Evolutionary conservation across 257 asterid species (phyloP).

Genomic region (Plantago major): DNA sequence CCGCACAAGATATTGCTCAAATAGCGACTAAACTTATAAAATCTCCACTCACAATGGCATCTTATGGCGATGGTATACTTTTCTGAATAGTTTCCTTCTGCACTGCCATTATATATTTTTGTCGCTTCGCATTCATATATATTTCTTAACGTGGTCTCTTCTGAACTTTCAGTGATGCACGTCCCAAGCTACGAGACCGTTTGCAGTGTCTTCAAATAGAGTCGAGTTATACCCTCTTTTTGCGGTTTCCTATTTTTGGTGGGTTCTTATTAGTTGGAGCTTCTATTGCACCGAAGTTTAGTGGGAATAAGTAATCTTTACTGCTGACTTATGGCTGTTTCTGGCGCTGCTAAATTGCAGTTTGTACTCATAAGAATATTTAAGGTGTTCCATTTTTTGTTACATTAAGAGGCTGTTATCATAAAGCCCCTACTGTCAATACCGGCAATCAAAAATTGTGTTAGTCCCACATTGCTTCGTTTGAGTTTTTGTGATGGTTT

Average conservation of each 20-base stretch:
- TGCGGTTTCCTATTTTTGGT: conserved; percentile 14
- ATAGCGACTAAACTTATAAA: conserved; percentile 46
- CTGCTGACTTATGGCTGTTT: conserved; percentile 8
- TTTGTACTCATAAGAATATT: background rate
- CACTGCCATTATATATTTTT: background rate
- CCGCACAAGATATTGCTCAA: conserved; percentile 47
- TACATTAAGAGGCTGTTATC: conserved; percentile 4
- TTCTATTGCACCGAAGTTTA: conserved; percentile 21
- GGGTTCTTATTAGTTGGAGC: conserved; percentile 16
- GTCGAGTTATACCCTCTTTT: conserved; percentile 19
- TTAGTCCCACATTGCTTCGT: background rate
- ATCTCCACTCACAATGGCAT: conserved; percentile 91
- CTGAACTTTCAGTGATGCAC: conserved; percentile 50
- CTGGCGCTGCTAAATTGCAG: conserved; percentile 3
- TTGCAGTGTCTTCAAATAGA: conserved; percentile 40
- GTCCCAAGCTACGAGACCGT: conserved; percentile 74
- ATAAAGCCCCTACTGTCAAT: background rate
- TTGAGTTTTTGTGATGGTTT: background rate
- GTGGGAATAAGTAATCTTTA: conserved; percentile 30
- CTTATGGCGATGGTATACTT: conserved; percentile 78
- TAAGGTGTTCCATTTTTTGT: background rate
- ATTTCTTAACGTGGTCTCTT: conserved; percentile 10
- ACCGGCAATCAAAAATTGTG: background rate
- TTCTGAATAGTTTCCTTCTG: background rate
- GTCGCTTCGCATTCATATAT: background rate